phyloP scores from a whole-genome alignment of 805 yeast species.

The Myxozyma monticola region DNA sequence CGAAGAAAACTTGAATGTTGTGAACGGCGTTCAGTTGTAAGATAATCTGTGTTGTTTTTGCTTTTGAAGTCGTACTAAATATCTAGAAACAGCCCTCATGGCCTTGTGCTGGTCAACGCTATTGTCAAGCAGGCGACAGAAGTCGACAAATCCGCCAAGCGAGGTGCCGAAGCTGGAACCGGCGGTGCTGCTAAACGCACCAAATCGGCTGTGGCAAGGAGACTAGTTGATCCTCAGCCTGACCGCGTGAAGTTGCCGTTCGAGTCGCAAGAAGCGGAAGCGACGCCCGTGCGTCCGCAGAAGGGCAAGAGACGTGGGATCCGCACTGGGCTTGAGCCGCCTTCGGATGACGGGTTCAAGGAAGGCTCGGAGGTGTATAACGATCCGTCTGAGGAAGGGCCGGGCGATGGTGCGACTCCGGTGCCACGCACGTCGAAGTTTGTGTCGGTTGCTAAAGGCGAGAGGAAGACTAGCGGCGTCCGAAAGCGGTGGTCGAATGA shows the following conservation, averaged over 20 bases:
- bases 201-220: not conserved
- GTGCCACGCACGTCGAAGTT: not conserved
- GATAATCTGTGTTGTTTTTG: not conserved
- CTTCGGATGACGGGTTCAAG: slow-evolving; percentile 1
- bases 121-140: not conserved
- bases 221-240: slow-evolving; percentile 9
- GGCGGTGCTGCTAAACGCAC: not conserved
- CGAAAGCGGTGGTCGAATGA: slow-evolving; percentile 17
- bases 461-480: not conserved
- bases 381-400: not conserved
- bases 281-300: not conserved
- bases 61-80: not conserved
- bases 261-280: slow-evolving; percentile 6
- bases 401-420: not conserved
- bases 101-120: not conserved
- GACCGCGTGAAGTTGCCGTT: slow-evolving; percentile 7
- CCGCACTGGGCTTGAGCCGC: not conserved
- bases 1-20: not conserved
- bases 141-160: not conserved
- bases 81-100: not conserved
- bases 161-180: not conserved
- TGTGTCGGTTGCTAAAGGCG: not conserved
- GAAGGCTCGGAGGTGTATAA: not conserved
- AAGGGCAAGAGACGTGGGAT: not conserved
- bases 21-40: not conserved